These are phyloP conservation scores for Golubevia sp. DNA, from an alignment of 1,284 basidiomycete genomes.

Conservation along the genomic window DNA sequence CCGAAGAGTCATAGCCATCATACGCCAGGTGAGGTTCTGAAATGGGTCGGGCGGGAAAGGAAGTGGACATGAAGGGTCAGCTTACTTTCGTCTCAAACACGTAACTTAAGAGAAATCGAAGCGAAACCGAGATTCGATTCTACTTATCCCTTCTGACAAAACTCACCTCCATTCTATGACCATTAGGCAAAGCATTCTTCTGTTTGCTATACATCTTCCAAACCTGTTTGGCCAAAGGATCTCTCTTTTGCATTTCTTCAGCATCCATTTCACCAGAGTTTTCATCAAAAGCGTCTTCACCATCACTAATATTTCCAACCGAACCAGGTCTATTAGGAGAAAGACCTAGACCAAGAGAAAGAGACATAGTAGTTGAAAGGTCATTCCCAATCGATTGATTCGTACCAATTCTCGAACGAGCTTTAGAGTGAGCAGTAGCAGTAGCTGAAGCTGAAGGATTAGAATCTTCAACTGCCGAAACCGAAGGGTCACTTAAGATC, in stretches of 20 bases:
- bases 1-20: slow-evolving; percentile 59
- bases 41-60: no score
- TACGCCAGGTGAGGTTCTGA: slow-evolving; percentile 54
- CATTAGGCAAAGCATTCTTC: slow-evolving; percentile 49
- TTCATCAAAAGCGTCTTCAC: slow-evolving; percentile 18
- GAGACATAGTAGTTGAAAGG: no score
- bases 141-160: not conserved
- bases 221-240: slow-evolving; percentile 55
- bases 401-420: no score
- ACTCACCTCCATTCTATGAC: slow-evolving; percentile 51
- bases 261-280: slow-evolving; percentile 20
- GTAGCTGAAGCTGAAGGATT: no score
- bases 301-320: slow-evolving; percentile 27
- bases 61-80: no score
- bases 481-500: no score
- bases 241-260: slow-evolving; percentile 51
- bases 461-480: no score
- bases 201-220: slow-evolving; percentile 61
- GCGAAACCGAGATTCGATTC: no score
- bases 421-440: no score
- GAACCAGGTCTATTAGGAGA: slow-evolving; percentile 27
- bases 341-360: not conserved
- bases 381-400: no score
- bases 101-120: no score
- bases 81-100: no score